Base-by-base conservation (phyloP, 2,329 filamentous ascomycete genomes). In the Trichoderma cornu-damae region DNA sequence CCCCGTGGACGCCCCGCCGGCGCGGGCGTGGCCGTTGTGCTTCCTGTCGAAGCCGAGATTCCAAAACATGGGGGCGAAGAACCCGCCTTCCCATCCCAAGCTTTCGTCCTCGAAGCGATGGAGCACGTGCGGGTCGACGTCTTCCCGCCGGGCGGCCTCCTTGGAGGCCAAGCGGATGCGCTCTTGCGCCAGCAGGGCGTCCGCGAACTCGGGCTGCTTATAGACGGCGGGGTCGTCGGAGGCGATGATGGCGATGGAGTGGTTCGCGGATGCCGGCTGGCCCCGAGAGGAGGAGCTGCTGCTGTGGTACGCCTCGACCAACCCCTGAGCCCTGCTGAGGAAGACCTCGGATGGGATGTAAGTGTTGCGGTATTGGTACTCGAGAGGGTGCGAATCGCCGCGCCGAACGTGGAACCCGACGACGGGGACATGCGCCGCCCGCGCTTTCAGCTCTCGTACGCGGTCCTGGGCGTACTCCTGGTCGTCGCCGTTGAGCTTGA, bases 31-130 rank as follows among this genome's bases (percentile, higher is more conserved):
- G 12, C 69, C 72, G 51, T 73, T 74, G 58, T 73, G 73, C 61
- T 67, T 71, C 71, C 75, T 65, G 70, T 77, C 57, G 61, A 71
- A 44, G 3, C 88, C 90, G 1, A 95, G 76, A 50, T 85, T 87
- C 83, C 88, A 92, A 72, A 95, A 95, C 72, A 94, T 86, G 65
- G 84, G 81, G 12, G 82, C 80, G 72, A 88, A 95, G 76, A 95
- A 96, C 1, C 90, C 90, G 16, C 90, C 90, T 69, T 95, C 90
- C 90, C 90, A 95, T 28, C 90, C 90, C 38, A 89, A 85, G 1
- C 85, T 82, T 67, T 91, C 86, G 59, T 91, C 88, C 34, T 88
- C 79, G 68, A 88, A 89, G 64, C 81, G 83, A 62, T 80, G 79
- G 67, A 87, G 82, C 6, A 79, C 74, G 9, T 74, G 72, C 22